Percentiles rank a stretch among this genome's conserved stretches.
phyloP scores from a whole-genome alignment of 176 grass and related monocot genomes.

The Cenchrus americanus region DNA sequence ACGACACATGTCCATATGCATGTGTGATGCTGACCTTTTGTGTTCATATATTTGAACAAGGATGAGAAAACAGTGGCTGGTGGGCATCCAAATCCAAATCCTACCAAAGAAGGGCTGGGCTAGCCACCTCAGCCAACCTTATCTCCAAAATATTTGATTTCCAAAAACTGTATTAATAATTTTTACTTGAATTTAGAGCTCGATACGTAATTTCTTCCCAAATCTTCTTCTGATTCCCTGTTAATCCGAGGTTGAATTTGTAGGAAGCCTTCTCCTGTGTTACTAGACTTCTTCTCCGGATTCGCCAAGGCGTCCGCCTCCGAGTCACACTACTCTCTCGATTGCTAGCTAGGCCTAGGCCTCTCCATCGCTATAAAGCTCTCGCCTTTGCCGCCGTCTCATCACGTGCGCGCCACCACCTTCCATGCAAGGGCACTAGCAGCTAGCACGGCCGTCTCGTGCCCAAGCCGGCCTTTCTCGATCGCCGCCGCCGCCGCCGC shows the following conservation, averaged over 20 bases:
- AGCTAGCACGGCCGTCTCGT: slow-evolving; percentile 35
- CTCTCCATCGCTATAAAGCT: slow-evolving; percentile 41
- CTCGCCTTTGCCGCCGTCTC: slow-evolving; percentile 54
- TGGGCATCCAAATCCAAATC: slow-evolving; percentile 18
- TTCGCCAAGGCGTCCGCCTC: background rate
- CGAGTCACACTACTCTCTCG: background rate
- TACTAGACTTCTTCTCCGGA: background rate
- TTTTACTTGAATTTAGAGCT: background rate
- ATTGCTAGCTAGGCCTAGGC: background rate
- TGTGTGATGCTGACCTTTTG: background rate
- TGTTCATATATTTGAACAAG: background rate
- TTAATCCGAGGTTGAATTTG: background rate
- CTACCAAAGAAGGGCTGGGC: background rate
- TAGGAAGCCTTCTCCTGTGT: background rate
- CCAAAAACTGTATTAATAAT: background rate
- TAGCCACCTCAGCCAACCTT: slow-evolving; percentile 4
- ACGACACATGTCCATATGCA: too few relatives aligned
- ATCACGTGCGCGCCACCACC: slow-evolving; percentile 54
- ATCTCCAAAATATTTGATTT: slow-evolving; percentile 10
- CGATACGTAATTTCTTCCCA: background rate
- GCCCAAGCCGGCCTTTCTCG: background rate
- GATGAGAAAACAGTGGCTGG: background rate
- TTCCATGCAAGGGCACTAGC: slow-evolving; percentile 42
- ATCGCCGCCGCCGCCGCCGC: background rate
- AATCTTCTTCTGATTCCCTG: background rate